Evolutionary conservation across 306 rosid species (phyloP).

Genomic region (Abrus precatorius): DNA sequence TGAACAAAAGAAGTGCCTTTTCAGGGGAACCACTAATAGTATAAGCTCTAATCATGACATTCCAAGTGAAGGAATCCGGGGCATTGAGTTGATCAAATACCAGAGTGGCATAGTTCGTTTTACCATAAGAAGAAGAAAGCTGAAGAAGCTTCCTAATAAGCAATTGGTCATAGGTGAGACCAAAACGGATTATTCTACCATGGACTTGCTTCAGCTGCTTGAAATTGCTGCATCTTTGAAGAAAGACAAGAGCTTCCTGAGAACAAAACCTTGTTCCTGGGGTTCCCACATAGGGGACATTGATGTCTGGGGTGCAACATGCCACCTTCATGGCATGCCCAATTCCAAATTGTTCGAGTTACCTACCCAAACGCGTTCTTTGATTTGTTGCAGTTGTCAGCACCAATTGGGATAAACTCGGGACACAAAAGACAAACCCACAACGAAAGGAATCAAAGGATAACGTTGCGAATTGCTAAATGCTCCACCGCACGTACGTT

Average conservation of each 20-base stretch:
- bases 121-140: conserved; percentile 60
- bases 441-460: conserved; percentile 7
- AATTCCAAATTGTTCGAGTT: conserved; percentile 18
- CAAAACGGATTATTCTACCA: conserved; percentile 63
- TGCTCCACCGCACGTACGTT: conserved; percentile 5
- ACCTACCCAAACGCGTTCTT: background rate
- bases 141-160: conserved; percentile 64
- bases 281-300: conserved; percentile 24
- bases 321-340: conserved; percentile 53
- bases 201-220: conserved; percentile 71
- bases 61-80: conserved; percentile 75
- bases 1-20: conserved; percentile 60
- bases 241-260: conserved; percentile 58
- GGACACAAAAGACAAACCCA: conserved; percentile 5
- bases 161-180: conserved; percentile 66
- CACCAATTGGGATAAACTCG: background rate
- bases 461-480: conserved; percentile 22
- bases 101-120: conserved; percentile 57
- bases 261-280: conserved; percentile 43
- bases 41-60: conserved; percentile 67
- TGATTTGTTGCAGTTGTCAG: conserved; percentile 3
- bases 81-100: conserved; percentile 60
- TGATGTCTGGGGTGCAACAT: conserved; percentile 50
- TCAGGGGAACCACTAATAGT: conserved; percentile 54
- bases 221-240: conserved; percentile 62